Conservation (phyloP, 345 rosid species). For the Cardiospermum halicacabum region DNA sequence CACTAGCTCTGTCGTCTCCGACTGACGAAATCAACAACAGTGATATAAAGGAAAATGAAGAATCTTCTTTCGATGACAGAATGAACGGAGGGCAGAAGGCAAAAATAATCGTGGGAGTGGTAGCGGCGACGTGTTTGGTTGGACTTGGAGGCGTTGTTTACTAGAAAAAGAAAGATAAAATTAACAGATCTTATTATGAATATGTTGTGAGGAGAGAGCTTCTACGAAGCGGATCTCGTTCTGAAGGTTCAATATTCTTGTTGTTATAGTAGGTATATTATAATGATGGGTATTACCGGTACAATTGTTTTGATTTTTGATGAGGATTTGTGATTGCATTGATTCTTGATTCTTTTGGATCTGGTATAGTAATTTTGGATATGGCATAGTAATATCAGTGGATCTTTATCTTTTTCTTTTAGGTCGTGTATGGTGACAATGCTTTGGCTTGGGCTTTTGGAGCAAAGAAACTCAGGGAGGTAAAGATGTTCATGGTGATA, state of each 20-base stretch:
- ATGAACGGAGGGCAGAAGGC: slow-evolving; percentile 56
- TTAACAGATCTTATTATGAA: slow-evolving; percentile 45
- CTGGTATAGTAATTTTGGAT: neutral
- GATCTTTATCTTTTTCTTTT: neutral
- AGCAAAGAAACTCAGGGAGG: too few relatives aligned
- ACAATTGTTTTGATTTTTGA: neutral
- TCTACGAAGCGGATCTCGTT: slow-evolving; percentile 25
- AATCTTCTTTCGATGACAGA: slow-evolving; percentile 20
- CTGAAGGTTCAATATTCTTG: neutral
- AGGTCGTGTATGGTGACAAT: too few relatives aligned
- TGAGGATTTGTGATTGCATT: neutral
- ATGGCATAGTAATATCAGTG: neutral
- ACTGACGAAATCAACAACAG: slow-evolving; percentile 31
- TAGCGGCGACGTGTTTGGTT: slow-evolving; percentile 42
- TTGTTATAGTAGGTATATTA: neutral
- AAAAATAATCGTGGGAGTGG: slow-evolving; percentile 46
- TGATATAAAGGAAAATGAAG: slow-evolving; percentile 20
- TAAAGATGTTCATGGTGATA: too few relatives aligned
- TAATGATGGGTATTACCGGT: neutral
- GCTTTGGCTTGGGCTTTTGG: too few relatives aligned
- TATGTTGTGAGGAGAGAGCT: slow-evolving; percentile 53
- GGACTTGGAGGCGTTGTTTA: slow-evolving; percentile 46
- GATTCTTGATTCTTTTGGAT: slow-evolving; percentile 10
- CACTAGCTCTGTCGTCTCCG: slow-evolving; percentile 26
- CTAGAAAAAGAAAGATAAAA: slow-evolving; percentile 66